Evolutionary conservation across 257 asterid species (phyloP), one percentile per base, ranked within the genome.

Genomic region (Jasminum sambac): DNA sequence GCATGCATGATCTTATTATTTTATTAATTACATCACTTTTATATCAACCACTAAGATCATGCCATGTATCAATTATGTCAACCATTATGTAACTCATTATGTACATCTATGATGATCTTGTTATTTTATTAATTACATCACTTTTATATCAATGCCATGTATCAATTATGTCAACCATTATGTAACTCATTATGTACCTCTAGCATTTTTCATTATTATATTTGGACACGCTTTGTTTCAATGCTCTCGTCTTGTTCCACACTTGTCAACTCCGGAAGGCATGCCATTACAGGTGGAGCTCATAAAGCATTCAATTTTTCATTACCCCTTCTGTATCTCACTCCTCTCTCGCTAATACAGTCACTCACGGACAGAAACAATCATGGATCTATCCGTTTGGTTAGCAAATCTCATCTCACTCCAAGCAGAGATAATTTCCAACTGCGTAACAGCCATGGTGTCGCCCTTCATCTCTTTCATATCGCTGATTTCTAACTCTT

Each of bases 381-480:
- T 30, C 16, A 55, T 55, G 36, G 55, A n/a, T 21, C 78, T 80
- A 30, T 72, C 81, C 34, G 3, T 68, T 11, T 81, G 76, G 74
- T 62, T 77, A 72, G 67, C 74, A n/a, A 87, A 82, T 24, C 72
- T 87, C 71, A 11, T 80, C 58, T 72, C 79, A 0, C 73, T 78
- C 0, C 84, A 81, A 60, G 75, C 82, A 8, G 74, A 88, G 12
- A 72, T 84, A 40, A 0, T 84, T 70, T 63, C 77, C 73, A 74
- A 41, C 71, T 77, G 72, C 21, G 41, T 83, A 13, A 5, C 70
- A 42, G 71, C 82, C 55, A 17, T 80, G 9, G 3, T 61, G 2
- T 74, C 82, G 7, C 82, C 78, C n/a, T 14, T 80, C 25, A 1
- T 69, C 19, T 41, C 57, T 4, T 9, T 73, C n/a, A 17, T 70